These are phyloP conservation scores for Suhomyces coccinellae DNA, from an alignment of 1,139 yeast species.

Conservation along the genomic window DNA sequence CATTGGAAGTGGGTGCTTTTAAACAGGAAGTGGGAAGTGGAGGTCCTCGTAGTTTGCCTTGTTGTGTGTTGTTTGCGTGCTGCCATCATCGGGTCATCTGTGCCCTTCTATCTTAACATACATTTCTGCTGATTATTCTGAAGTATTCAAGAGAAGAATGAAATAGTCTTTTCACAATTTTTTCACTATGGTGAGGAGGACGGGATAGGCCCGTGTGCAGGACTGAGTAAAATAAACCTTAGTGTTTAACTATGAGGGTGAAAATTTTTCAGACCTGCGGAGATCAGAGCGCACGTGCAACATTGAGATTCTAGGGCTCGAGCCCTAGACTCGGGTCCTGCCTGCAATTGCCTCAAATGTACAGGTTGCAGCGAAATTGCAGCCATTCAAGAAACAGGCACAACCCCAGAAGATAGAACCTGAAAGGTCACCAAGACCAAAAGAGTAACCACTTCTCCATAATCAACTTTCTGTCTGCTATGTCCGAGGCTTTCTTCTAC, in stretches of 20 bases:
- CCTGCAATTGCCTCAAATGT: neutral
- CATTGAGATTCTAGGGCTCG: neutral
- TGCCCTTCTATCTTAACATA: constrained; percentile 13
- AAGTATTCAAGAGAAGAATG: constrained; percentile 13
- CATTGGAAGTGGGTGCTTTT: neutral
- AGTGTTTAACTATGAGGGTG: constrained; percentile 2
- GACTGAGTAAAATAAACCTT: constrained; percentile 1
- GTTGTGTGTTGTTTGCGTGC: neutral
- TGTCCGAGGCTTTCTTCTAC: constrained; percentile 4
- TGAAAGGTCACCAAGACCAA: too few species aligned
- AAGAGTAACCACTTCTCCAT: too few species aligned
- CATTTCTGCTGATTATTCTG: constrained; percentile 19
- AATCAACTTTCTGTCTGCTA: neutral
- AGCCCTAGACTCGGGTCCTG: neutral
- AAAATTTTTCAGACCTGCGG: constrained; percentile 7
- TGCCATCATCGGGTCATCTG: neutral
- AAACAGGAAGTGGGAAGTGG: too few species aligned
- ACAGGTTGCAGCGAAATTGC: neutral
- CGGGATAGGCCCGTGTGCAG: constrained; percentile 7
- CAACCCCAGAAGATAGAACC: too few species aligned
- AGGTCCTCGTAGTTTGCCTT: neutral
- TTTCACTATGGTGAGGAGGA: constrained; percentile 10
- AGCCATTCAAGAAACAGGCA: neutral
- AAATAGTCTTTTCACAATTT: constrained; percentile 10
- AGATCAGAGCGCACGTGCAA: constrained; percentile 3